Percentiles rank a stretch among this genome's conserved stretches.
Conservation (phyloP, 345 rosid species). For the Angophora floribunda region DNA sequence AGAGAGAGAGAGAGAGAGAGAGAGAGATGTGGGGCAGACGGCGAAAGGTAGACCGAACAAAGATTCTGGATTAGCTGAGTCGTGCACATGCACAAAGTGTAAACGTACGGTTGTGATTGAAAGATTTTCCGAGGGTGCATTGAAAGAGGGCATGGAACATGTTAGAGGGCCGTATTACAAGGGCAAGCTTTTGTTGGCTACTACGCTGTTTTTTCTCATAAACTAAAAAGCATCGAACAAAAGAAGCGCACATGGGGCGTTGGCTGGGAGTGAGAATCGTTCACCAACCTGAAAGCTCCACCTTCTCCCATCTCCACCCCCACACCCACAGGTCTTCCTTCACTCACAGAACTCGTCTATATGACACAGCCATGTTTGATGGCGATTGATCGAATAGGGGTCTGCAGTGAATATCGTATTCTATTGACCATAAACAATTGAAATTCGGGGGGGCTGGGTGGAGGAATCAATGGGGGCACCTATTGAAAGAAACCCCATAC, state of each 20-base stretch:
- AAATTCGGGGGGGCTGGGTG: background rate
- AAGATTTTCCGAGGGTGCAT: background rate
- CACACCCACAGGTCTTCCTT: background rate
- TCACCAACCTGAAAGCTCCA: slow-evolving; percentile 17
- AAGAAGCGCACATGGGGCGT: slow-evolving; percentile 13
- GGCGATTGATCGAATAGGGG: background rate
- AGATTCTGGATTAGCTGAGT: slow-evolving; percentile 1
- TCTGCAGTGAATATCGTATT: background rate
- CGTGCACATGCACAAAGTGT: background rate
- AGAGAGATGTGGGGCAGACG: background rate
- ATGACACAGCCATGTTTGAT: background rate
- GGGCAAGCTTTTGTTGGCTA: slow-evolving; percentile 4
- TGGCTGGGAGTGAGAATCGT: slow-evolving; percentile 8
- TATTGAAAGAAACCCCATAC: slow-evolving; percentile 34
- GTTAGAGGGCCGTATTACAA: slow-evolving; percentile 8
- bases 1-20: background rate
- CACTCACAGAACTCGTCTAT: background rate
- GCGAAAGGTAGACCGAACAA: slow-evolving; percentile 3
- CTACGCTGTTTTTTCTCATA: slow-evolving; percentile 1
- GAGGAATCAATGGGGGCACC: background rate
- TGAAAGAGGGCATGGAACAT: background rate
- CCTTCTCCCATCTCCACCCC: background rate
- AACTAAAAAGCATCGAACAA: background rate
- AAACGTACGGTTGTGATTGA: background rate
- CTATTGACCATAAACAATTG: background rate